Conservation (phyloP, 2,329 filamentous ascomycete genomes). For the Trichothecium sympodiale region DNA sequence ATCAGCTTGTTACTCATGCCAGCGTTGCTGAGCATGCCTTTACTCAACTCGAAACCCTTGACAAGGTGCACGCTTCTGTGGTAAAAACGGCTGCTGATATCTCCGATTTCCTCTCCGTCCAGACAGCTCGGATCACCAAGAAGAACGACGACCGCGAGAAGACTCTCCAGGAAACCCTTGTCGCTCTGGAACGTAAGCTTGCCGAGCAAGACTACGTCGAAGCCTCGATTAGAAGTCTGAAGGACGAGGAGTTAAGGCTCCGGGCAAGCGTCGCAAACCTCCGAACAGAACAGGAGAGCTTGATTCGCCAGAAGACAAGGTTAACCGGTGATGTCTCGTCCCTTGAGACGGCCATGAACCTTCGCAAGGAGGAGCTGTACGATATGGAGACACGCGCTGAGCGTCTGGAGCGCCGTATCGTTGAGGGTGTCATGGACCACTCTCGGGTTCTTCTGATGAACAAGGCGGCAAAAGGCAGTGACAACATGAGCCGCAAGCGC, state of each 20-base stretch:
- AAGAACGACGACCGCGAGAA: constrained; percentile 71
- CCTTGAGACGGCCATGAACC: constrained; percentile 77
- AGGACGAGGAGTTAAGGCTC: constrained; percentile 41
- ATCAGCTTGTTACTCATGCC: constrained; percentile 48
- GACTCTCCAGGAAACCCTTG: constrained; percentile 66
- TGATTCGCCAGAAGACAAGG: constrained; percentile 67
- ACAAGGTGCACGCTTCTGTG: constrained; percentile 82
- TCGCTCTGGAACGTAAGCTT: constrained; percentile 68
- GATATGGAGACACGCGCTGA: constrained; percentile 87
- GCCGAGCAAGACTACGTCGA: constrained; percentile 54
- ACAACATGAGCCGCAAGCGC: constrained; percentile 49
- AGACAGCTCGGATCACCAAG: constrained; percentile 63
- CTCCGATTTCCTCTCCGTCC: constrained; percentile 66
- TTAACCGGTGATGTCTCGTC: constrained; percentile 80
- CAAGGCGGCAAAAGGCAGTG: constrained; percentile 43
- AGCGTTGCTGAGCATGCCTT: constrained; percentile 58
- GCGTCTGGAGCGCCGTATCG: constrained; percentile 77
- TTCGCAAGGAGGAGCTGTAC: constrained; percentile 83
- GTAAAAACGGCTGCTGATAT: constrained; percentile 76
- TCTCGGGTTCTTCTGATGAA: constrained; percentile 80
- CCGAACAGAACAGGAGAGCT: constrained; percentile 59
- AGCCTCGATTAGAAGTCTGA: constrained; percentile 38
- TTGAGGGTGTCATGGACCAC: constrained; percentile 94
- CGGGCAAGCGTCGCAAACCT: constrained; percentile 46
- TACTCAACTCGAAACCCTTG: constrained; percentile 68